Base-by-base conservation (phyloP, 2,329 filamentous ascomycete genomes). In the Fusarium sulawesiense region DNA sequence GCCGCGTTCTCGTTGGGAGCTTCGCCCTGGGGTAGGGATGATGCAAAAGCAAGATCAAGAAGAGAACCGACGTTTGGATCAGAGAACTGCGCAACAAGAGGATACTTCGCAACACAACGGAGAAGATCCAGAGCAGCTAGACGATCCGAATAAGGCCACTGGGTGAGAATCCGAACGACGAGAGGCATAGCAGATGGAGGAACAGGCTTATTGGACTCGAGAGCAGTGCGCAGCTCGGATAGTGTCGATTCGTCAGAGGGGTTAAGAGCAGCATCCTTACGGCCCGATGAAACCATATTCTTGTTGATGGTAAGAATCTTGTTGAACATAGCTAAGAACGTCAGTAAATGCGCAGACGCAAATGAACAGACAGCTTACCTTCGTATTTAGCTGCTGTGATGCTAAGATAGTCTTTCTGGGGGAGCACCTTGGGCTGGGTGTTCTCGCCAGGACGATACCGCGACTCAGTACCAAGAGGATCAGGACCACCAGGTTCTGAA, bases 51-150 rank as follows among this genome's bases (percentile, higher is more conserved):
- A 8, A 84, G 78, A 34, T 89, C 84, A 9, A 98, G 81, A 14
- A 94, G 82, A 37, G 88, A 90, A 5, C 83, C 83, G 30, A 85
- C 81, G 4, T 82, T 80, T 1, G 85, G 80, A 53, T 88, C 85
- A 0, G 82, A 81, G 51, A 88, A 87, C 10, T 86, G 85, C 3
- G 93, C 91, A n/a, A 89, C 87, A 2, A 87, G 81, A 1, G 92
- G 88, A 7, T 88, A 89, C 2, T 90, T 89, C 3, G 92, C 91
- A 29, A 96, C 84, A 50, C 97, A 89, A n/a, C 96, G 92, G 7
- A 98, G 85, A 2, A 98, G 84, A 78, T 98, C 96, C 1, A 99
- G 87, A 14, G 90, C 93, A 1, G 96, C 92, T 0, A 99, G 86
- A 47, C 94, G 91, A 71, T 93, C 92, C 14, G 89, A 85, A 56